Base-by-base conservation (phyloP, 805 yeast species). In the Yamadazyma laniorum region DNA sequence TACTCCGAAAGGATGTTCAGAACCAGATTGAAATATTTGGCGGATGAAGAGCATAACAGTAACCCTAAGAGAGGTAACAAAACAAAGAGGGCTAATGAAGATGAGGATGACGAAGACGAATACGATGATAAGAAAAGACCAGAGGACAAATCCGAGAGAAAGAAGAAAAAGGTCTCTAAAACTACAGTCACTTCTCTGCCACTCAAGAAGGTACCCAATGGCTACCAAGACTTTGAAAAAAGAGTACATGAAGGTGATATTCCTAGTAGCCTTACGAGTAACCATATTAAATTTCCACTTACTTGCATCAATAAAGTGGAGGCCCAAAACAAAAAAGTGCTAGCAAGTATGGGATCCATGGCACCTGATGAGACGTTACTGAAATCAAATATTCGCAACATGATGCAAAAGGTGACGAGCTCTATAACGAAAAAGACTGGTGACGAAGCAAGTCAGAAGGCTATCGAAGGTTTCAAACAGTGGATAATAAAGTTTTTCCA, bases 1-100 rank as follows among this genome's bases (percentile, higher is more conserved):
- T 75, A 68, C 51, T 74, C 78, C 1, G 65, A 63, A 14, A 63
- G 58, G 29, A 76, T 77, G 82, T 69, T 63, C 48, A 53, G 56
- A 36, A 52, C 70, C 15, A 63, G 82, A 42, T 44, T 60, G 33
- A 50, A 53, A 39, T 67, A 64, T 48, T 57, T 70, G 40, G 61
- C 59, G 7, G 73, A 65, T 42, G 74, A 68, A 36, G 66, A 58
- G 36, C 62, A 55, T 46, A 55, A 55, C 38, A 53, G 45, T 32
- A 59, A 59, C 22, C 63, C 61, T 1, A 63, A 63, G 29, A 45
- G 62, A 16, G 65, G 61, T 8, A 59, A 55, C 42, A 61, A 59
- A 44, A 44, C 60, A 2, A 59, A 51, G 33, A 48, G 49, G 28
- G 65, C 55, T 5, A 42, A 49, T 25, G 54, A 52, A 18, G 39